Base-by-base conservation (phyloP, 805 yeast genomes). In the Millerago galiae region DNA sequence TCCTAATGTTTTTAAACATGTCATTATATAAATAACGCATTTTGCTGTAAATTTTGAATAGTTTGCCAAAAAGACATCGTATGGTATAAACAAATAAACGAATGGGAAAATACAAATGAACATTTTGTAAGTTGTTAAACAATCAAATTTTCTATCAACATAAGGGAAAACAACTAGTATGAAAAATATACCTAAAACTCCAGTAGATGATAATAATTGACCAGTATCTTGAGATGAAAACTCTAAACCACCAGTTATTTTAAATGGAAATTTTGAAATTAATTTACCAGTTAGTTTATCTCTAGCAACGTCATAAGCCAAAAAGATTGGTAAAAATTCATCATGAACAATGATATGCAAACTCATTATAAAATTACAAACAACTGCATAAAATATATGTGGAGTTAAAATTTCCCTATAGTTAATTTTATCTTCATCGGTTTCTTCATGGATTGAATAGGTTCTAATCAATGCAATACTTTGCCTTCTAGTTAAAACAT, bases 251-350 rank as follows among this genome's bases (percentile, higher is more conserved):
- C 56, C 56, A 11, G 48, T 49, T 9, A 53, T 28, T 24, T 48
- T 47, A 30, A 46, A 47, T 17, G 56, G 56, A 35, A 53, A 44
- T 10, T 32, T 31, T 1, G 56, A 53, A 2, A 30, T 16, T 17
- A 53, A 35, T 2, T 35, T 11, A 2, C 56, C 56, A 10, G 35
- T 28, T 21, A 21, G 4, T 8, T 39, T 21, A 16, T 45, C 42
- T 34, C 50, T 41, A 1, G 40, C 44, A 12, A 53, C 43, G 10
- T 50, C 45, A 46, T 61, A 60, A 2, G 81, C 77, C 13, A 78
- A 60, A 42, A 71, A 71, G 3, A 79, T 70, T 1, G 84, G 83
- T 34, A 78, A 52, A 41, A 79, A 73, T 54, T 77, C 82, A 28
- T 71, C 68, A 53, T 62, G 74, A 5, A 74, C 77, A 13, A 72